These are phyloP conservation scores for Bruguiera sexangula DNA, from an alignment of 345 rosid genomes.

Conservation along the genomic window DNA sequence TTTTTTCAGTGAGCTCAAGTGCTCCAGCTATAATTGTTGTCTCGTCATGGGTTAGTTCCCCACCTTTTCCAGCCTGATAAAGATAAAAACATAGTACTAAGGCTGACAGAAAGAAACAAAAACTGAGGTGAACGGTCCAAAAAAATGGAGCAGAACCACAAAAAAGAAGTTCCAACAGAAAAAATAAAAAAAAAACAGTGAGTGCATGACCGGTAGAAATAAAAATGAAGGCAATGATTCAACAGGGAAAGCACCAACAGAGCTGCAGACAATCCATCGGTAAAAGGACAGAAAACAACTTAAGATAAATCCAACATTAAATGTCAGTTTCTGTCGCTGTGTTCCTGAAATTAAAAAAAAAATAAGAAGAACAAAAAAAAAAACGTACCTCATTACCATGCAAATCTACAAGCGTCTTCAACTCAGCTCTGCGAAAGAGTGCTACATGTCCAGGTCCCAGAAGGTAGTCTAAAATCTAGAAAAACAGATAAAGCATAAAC, in stretches of 20 bases:
- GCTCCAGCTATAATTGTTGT: conserved; percentile 99
- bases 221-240: neutral
- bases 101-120: neutral
- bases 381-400: conserved; percentile 90
- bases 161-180: neutral
- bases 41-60: conserved; percentile 95
- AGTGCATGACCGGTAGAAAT: neutral
- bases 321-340: neutral
- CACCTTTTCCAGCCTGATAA: conserved; percentile 94
- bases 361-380: neutral
- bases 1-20: conserved; percentile 83
- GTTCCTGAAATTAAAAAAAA: no score
- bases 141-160: neutral
- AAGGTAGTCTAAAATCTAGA: conserved; percentile 74
- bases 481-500: conserved; percentile 6
- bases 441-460: conserved; percentile 89
- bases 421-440: conserved; percentile 96
- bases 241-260: neutral
- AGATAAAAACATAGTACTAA: neutral
- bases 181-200: neutral
- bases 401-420: conserved; percentile 88
- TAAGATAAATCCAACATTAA: neutral
- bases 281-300: neutral
- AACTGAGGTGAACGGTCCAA: neutral
- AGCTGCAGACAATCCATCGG: neutral